phyloP scores from a whole-genome alignment of 148 eudicot genomes.

The Rhododendron williamsianum region DNA sequence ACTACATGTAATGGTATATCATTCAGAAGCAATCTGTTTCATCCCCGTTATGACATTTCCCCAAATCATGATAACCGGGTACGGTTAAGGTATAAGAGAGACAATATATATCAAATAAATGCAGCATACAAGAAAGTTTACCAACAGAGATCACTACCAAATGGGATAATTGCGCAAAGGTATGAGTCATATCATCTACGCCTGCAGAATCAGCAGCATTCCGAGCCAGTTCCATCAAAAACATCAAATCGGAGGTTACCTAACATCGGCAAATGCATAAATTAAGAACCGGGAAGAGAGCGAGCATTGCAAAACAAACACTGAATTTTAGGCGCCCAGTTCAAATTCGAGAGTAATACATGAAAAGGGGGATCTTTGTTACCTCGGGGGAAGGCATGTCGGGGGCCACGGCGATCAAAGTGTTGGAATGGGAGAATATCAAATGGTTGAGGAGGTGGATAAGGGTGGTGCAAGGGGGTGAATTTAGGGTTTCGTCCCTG shows the following conservation, averaged over 20 bases:
- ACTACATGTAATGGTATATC: neutral
- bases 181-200: constrained; percentile 32
- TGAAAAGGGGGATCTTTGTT: neutral
- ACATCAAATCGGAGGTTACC: constrained; percentile 64
- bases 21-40: neutral
- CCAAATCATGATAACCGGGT: neutral
- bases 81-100: neutral
- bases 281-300: neutral
- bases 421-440: constrained; percentile 49
- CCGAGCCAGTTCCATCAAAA: constrained; percentile 51
- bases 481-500: constrained; percentile 62
- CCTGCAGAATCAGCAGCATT: constrained; percentile 19
- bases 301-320: neutral
- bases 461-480: constrained; percentile 2
- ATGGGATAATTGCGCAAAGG: constrained; percentile 36
- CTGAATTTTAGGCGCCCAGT: neutral
- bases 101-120: constrained; percentile 3
- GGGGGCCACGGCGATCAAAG: constrained; percentile 46
- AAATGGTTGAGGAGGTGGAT: constrained; percentile 31
- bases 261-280: constrained; percentile 15
- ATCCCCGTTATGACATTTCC: neutral
- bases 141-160: constrained; percentile 34
- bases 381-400: constrained; percentile 69
- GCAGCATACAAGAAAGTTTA: neutral
- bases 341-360: neutral